Base-by-base conservation (phyloP, 306 rosid genomes). In the Arachis hypogaea region DNA sequence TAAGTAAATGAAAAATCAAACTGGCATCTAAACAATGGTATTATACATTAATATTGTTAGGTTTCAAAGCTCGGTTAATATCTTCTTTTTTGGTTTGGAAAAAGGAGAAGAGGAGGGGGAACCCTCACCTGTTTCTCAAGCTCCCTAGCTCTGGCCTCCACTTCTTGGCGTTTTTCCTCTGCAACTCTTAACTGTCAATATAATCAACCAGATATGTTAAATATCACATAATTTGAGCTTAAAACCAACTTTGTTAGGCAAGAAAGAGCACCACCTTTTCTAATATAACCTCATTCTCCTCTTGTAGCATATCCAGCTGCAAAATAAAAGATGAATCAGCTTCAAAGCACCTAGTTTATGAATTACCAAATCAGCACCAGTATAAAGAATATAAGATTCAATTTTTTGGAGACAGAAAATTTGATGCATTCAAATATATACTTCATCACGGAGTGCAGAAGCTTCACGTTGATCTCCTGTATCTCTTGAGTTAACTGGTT, bases 241-340 rank as follows among this genome's bases (percentile, higher is more conserved):
- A 69, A 75, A 52, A 50, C 11, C 9, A 30, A 65, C 65, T 14
- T 45, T 29, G 59, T 68, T 63, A 74, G 42, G 59, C 65, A 47
- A 29, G 50, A 57, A 69, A 47, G 11, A 73, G 79, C 86, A 69
- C 54, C 58, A 93, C 98, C 97, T 93, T 90, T 45, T 88, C 88
- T 22, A 84, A 79, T 72, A 87, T 50, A 82, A 4, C 28, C 55
- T 84, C 93, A 30, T 93, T 88, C 79, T 90, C 98, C 75, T 93
- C 98, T 80, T 88, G 93, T 72, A 95, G 82, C 97, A 95, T 92
- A 83, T 95, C 99, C 72, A 95, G 98, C 99, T 95, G 96, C 85
- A 85, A 82, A 69, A 78, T 74, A 40, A 65, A 65, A 36, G 33
- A 51, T 61, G 65, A 69, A 80, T 82, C 77, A 83, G 81, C 57